Conservation (phyloP, 768 basidiomycete species). For the Daedaleopsis sinensis region DNA sequence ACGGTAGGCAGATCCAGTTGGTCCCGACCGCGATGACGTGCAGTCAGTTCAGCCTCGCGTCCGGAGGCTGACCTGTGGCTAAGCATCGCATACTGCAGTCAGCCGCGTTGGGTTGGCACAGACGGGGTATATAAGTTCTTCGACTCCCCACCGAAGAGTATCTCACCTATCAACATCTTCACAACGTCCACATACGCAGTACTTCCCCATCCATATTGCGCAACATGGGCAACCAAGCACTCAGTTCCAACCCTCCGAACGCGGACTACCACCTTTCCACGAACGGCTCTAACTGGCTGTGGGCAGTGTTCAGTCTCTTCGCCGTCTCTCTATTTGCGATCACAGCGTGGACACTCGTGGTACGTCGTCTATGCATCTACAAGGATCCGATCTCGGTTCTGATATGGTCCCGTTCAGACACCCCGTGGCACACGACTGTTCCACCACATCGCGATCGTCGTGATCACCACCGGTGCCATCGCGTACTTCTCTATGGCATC, state of each 20-base stretch:
- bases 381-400: too few species aligned
- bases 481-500: slow-evolving; percentile 60
- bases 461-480: slow-evolving; percentile 48
- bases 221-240: slow-evolving; percentile 37
- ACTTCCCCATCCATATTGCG: neutral
- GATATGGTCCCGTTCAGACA: slow-evolving; percentile 14
- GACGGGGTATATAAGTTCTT: too few species aligned
- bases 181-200: too few species aligned
- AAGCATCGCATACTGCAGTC: too few species aligned
- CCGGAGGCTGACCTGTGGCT: too few species aligned
- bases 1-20: too few species aligned
- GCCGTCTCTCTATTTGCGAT: slow-evolving; percentile 41
- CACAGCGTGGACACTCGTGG: slow-evolving; percentile 41
- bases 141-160: too few species aligned
- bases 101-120: too few species aligned
- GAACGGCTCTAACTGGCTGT: slow-evolving; percentile 53
- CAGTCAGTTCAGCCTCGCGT: too few species aligned
- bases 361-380: slow-evolving; percentile 15
- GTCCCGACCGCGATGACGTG: too few species aligned
- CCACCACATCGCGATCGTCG: slow-evolving; percentile 51
- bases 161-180: too few species aligned
- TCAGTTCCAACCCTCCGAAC: slow-evolving; percentile 38
- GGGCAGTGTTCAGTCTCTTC: slow-evolving; percentile 58
- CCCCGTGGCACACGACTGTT: slow-evolving; percentile 45
- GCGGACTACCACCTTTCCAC: slow-evolving; percentile 45